Evolutionary conservation across 2,329 filamentous ascomycete species (phyloP), one percentile per base, ranked within the genome.

Genomic region (Trichoderma atroviride): DNA sequence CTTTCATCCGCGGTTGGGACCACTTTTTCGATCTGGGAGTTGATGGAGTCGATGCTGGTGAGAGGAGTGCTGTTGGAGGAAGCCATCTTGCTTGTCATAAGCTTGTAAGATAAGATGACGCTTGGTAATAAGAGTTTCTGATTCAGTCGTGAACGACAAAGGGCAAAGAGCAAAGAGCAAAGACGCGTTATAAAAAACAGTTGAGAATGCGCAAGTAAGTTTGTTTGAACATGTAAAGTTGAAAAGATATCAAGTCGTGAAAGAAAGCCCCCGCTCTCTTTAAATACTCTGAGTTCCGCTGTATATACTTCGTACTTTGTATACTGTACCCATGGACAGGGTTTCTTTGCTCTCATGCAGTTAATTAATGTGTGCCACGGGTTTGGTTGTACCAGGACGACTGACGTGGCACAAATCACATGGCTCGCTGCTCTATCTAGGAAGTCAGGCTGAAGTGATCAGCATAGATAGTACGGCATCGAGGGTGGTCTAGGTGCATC

Each of bases 341-440:
- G n/a, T 33, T 24, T 52, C 13, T 16, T 22, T 57, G 35, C 37
- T 29, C 24, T 22, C 63, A 50, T 59, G 40, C 16, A 50, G 24
- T 29, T 35, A 50, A 66, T 58, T n/a, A 37, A 58, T 66, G 29
- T 66, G 47, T 55, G 55, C 63, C 40, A 58, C 40, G 3, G 50
- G 11, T 29, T 16, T 31, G 29, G 29, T 52, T 52, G 63, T 66
- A 55, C 47, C 55, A 58, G 31, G 55, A n/a, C 16, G 40, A 58
- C 58, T 66, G 63, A 66, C 55, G 63, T 66, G 63, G 63, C 63
- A 66, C 55, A 57, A 52, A 58, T 58, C 55, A 66, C 40, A 50
- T 52, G 63, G 55, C 58, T 9, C 40, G 40, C 19, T 43, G 40
- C 29, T 40, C 29, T 59, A 13, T 40, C 63, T 50, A 52, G 40